Evolutionary conservation across 768 basidiomycete genomes (phyloP).

Genomic region (Pulveroboletus sp.): DNA sequence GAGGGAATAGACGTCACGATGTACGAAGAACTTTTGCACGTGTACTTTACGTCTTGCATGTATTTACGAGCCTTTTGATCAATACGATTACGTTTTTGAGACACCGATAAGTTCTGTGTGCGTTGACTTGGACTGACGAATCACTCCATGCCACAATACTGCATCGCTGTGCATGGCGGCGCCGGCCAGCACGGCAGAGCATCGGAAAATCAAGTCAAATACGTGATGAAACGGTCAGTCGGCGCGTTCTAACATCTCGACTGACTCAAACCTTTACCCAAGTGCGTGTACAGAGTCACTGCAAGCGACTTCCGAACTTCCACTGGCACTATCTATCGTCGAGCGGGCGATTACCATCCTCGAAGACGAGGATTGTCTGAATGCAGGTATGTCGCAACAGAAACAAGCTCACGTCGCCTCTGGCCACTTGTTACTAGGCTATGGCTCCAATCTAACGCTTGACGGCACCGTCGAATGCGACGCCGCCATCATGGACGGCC

Average conservation of each 20-base stretch:
- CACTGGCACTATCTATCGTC: constrained; percentile 43
- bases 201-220: constrained; percentile 52
- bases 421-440: constrained; percentile 39
- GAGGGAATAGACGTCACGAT: not conserved
- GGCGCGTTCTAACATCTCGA: not conserved
- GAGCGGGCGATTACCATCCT: constrained; percentile 53
- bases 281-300: constrained; percentile 57
- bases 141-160: no score
- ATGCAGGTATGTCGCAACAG: constrained; percentile 51
- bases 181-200: constrained; percentile 61
- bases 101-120: no score
- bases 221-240: constrained; percentile 52
- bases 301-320: constrained; percentile 8
- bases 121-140: no score
- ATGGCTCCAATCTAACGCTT: constrained; percentile 75
- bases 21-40: not conserved
- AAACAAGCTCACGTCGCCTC: not conserved
- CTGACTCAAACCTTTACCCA: not conserved
- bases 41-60: constrained; percentile 24
- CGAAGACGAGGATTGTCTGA: constrained; percentile 66
- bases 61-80: constrained; percentile 14
- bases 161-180: constrained; percentile 73
- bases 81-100: constrained; percentile 20
- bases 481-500: constrained; percentile 66
- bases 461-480: constrained; percentile 82